Evolutionary conservation across 352 stramenopile genomes (phyloP).

Genomic region (Phytophthora gonapodyides): DNA sequence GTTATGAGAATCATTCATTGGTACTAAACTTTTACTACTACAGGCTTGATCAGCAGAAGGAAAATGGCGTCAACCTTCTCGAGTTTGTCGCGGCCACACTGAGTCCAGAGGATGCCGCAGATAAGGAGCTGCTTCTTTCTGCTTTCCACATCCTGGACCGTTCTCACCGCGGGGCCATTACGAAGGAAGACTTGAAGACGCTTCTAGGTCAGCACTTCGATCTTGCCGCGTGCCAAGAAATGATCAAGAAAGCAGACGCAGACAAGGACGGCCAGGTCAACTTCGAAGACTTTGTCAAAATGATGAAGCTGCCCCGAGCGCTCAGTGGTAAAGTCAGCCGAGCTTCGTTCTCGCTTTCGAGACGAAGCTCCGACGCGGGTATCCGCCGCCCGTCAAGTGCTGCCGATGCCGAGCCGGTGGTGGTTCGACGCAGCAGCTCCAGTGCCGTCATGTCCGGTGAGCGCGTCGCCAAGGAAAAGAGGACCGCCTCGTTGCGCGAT

Average conservation of each 20-base stretch:
- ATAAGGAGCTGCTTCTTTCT: constrained; percentile 56
- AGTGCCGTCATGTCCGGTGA: constrained; percentile 28
- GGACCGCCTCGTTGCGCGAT: constrained; percentile 36
- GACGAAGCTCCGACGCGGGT: constrained; percentile 23
- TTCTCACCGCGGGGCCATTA: constrained; percentile 63
- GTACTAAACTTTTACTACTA: constrained; percentile 1
- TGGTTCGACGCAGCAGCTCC: constrained; percentile 31
- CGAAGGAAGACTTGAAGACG: constrained; percentile 50
- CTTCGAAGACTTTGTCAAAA: constrained; percentile 73
- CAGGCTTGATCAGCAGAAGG: constrained; percentile 76
- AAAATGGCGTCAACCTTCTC: constrained; percentile 75
- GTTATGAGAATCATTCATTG: not conserved
- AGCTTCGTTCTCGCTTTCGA: not conserved
- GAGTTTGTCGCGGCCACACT: constrained; percentile 82
- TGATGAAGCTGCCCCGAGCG: constrained; percentile 47
- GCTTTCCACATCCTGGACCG: constrained; percentile 73
- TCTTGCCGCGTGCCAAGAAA: constrained; percentile 53
- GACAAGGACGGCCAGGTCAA: constrained; percentile 76
- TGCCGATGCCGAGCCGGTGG: constrained; percentile 7
- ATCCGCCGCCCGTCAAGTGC: constrained; percentile 1
- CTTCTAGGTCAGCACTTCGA: constrained; percentile 73
- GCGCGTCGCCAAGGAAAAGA: constrained; percentile 43
- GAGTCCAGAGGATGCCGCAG: constrained; percentile 56
- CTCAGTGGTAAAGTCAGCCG: constrained; percentile 13
- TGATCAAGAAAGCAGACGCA: constrained; percentile 63